These are phyloP conservation scores for Collybiopsis confluens DNA, from an alignment of 768 basidiomycete genomes.

Conservation along the genomic window DNA sequence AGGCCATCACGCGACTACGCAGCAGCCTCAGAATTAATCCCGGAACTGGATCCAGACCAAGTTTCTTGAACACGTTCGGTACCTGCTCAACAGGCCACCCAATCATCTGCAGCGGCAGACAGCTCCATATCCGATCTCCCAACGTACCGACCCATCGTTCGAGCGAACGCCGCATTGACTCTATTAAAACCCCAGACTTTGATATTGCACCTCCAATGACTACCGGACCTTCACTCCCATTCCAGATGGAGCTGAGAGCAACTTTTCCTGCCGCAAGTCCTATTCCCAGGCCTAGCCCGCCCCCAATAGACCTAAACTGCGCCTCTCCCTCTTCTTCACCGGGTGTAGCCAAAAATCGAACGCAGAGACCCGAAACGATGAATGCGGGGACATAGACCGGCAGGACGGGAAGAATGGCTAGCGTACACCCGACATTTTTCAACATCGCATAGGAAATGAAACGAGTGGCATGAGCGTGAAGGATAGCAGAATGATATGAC, in stretches of 20 bases:
- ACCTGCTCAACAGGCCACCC: too few relatives aligned
- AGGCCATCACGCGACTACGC: neutral
- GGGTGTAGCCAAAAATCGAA: slow-evolving; percentile 34
- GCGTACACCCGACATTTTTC: slow-evolving; percentile 29
- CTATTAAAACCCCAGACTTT: neutral
- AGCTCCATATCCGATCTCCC: too few relatives aligned
- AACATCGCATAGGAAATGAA: slow-evolving; percentile 19
- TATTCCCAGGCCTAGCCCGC: slow-evolving; percentile 33
- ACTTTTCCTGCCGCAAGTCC: neutral
- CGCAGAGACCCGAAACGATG: slow-evolving; percentile 39
- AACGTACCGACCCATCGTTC: neutral
- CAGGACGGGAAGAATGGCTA: slow-evolving; percentile 39
- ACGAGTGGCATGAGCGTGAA: slow-evolving; percentile 7
- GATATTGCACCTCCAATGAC: neutral
- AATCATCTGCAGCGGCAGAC: too few relatives aligned
- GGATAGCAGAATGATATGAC: slow-evolving; percentile 13
- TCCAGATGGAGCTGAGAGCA: neutral
- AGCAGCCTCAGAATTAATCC: neutral
- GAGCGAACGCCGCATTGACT: neutral
- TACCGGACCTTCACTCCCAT: neutral
- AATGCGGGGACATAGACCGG: slow-evolving; percentile 59
- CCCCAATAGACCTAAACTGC: slow-evolving; percentile 67
- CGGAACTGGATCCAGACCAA: neutral
- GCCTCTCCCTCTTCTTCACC: slow-evolving; percentile 65
- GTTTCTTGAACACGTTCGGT: too few relatives aligned